phyloP scores from a whole-genome alignment of 164 flowering plant species.

The Saururus chinensis region DNA sequence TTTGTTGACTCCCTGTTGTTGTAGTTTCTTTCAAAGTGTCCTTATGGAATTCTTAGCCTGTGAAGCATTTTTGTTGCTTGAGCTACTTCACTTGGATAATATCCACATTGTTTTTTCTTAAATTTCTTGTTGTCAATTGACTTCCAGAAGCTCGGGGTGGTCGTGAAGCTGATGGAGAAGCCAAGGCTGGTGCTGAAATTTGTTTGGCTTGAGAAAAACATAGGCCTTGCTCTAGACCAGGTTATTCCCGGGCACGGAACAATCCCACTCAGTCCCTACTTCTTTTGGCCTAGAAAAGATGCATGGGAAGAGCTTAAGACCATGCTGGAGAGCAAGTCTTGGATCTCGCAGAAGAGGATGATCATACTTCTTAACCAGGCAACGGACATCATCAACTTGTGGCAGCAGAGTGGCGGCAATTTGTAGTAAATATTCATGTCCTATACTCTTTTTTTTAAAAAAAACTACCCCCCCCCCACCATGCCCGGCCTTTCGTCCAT shows the following conservation, averaged over 20 bases:
- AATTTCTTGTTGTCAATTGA: neutral
- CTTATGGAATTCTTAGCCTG: neutral
- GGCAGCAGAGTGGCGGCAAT: conserved; percentile 90
- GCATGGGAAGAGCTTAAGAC: conserved; percentile 93
- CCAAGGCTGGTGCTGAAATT: conserved; percentile 87
- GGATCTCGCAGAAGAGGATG: conserved; percentile 89
- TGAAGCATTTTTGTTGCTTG: neutral
- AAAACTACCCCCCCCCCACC: no score
- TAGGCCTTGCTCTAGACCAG: conserved; percentile 76
- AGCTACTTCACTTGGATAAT: no score
- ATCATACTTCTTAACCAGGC: conserved; percentile 92
- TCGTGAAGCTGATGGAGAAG: conserved; percentile 53
- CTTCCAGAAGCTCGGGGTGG: conserved; percentile 44
- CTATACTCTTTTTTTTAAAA: neutral
- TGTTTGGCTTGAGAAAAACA: conserved; percentile 95
- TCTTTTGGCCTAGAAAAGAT: conserved; percentile 96
- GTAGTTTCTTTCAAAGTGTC: neutral
- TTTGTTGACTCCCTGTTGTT: no score
- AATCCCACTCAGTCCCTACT: conserved; percentile 85
- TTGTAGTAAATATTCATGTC: conserved; percentile 14
- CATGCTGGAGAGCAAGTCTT: conserved; percentile 76
- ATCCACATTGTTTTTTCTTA: neutral
- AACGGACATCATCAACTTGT: conserved; percentile 87
- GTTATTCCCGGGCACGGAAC: conserved; percentile 79
- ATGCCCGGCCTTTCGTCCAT: no score